Evolutionary conservation across 1,284 basidiomycete genomes (phyloP).

Genomic region (Phellopilus nigrolimitatus): DNA sequence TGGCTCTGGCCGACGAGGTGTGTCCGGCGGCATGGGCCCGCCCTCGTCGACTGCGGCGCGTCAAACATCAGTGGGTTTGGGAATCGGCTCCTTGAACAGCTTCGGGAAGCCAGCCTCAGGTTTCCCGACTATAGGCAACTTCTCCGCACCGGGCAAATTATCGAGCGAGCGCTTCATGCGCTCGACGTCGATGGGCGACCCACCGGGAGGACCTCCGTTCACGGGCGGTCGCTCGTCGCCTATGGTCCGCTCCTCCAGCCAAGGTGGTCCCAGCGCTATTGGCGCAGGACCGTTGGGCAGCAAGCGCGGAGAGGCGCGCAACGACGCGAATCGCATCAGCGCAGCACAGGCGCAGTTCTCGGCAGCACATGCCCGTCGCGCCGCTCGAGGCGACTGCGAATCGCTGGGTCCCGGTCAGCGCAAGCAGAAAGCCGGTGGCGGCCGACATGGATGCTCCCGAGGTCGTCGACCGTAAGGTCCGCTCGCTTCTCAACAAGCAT

Average conservation of each 20-base stretch:
- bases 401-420: conserved; percentile 65
- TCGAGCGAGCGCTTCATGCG: conserved; percentile 70
- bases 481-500: conserved; percentile 89
- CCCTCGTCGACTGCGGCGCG: conserved; percentile 35
- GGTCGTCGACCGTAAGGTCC: conserved; percentile 91
- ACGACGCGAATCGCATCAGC: conserved; percentile 34
- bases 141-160: conserved; percentile 53
- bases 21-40: conserved; percentile 36
- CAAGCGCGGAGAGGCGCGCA: conserved; percentile 63
- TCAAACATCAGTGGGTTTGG: conserved; percentile 53
- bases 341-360: conserved; percentile 21
- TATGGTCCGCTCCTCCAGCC: conserved; percentile 74
- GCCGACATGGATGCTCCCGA: conserved; percentile 44
- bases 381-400: conserved; percentile 78
- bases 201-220: conserved; percentile 42
- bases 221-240: conserved; percentile 40
- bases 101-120: conserved; percentile 27
- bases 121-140: conserved; percentile 64
- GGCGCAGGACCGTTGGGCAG: conserved; percentile 38
- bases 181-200: conserved; percentile 42
- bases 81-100: conserved; percentile 40
- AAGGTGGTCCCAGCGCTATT: conserved; percentile 47
- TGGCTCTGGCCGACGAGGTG: conserved; percentile 55
- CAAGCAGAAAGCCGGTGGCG: conserved; percentile 31
- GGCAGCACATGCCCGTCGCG: conserved; percentile 57